A percentile compares a stretch with the other conserved stretches of the same genome.
Conservation (phyloP, 2,329 filamentous ascomycete species). For the Alternaria viburni region DNA sequence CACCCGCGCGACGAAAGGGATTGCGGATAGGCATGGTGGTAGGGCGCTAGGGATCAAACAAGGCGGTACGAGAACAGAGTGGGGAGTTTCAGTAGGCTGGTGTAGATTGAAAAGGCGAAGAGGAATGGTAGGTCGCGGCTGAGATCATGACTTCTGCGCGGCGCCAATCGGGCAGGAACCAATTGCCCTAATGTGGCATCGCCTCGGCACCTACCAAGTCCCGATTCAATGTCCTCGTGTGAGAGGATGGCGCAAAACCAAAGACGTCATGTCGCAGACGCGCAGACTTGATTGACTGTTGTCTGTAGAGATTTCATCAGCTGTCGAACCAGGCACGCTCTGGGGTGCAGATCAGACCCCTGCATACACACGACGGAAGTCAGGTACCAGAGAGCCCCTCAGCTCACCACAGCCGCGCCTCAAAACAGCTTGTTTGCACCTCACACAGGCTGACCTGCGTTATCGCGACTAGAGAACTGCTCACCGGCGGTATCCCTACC, state of each 20-base stretch:
- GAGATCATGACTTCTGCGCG: constrained; percentile 25
- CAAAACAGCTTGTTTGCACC: constrained; percentile 24
- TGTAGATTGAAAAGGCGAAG: constrained; percentile 12
- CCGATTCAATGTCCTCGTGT: constrained; percentile 12
- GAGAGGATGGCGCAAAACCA: background rate
- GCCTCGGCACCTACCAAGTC: constrained; percentile 13
- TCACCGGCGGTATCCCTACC: constrained; percentile 13
- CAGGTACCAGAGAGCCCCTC: constrained; percentile 31
- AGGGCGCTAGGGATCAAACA: constrained; percentile 19
- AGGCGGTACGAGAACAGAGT: constrained; percentile 21
- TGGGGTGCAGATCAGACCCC: constrained; percentile 27
- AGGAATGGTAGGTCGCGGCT: constrained; percentile 8
- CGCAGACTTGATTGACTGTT: constrained; percentile 1
- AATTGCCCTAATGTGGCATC: constrained; percentile 6
- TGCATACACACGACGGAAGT: constrained; percentile 33
- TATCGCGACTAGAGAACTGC: constrained; percentile 14
- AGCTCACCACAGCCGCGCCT: constrained; percentile 23
- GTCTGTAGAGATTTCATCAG: background rate
- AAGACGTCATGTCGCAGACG: constrained; percentile 19
- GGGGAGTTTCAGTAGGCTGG: constrained; percentile 25
- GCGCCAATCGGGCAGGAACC: constrained; percentile 26
- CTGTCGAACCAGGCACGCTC: background rate
- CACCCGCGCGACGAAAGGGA: constrained; percentile 48
- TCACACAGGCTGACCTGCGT: constrained; percentile 16
- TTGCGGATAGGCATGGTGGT: constrained; percentile 51